A percentile compares a stretch with the other conserved stretches of the same genome.
Evolutionary conservation across 2,329 filamentous ascomycete species (phyloP).

Genomic region (Aspergillus clavatus): DNA sequence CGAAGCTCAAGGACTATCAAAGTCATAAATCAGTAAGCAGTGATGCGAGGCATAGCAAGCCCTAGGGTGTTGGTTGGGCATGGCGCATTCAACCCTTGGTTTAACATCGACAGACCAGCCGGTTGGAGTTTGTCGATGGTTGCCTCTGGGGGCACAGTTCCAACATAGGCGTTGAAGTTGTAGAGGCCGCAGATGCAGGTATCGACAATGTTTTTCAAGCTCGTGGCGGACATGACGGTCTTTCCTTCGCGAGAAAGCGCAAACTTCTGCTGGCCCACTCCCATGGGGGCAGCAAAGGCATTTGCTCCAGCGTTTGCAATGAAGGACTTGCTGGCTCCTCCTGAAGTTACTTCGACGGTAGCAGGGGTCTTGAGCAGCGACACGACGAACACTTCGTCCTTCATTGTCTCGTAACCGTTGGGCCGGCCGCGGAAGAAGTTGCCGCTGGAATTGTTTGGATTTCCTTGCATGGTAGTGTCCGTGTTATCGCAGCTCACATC

Average conservation of each 20-base stretch:
- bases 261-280: conserved; percentile 46
- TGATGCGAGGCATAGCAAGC: background rate
- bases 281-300: conserved; percentile 46
- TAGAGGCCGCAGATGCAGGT: conserved; percentile 49
- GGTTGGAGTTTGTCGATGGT: conserved; percentile 35
- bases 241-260: conserved; percentile 39
- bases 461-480: conserved; percentile 45
- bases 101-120: conserved; percentile 26
- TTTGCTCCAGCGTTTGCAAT: conserved; percentile 45
- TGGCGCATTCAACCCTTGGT: conserved; percentile 25
- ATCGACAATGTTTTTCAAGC: conserved; percentile 48
- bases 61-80: conserved; percentile 28
- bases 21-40: background rate
- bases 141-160: conserved; percentile 41
- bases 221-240: conserved; percentile 44
- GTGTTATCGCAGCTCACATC: conserved; percentile 48
- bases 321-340: conserved; percentile 41
- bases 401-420: conserved; percentile 47
- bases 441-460: conserved; percentile 43
- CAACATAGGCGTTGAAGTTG: conserved; percentile 56
- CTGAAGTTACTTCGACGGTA: conserved; percentile 45
- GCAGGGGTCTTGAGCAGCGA: conserved; percentile 46
- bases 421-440: conserved; percentile 52
- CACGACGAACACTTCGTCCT: conserved; percentile 51
- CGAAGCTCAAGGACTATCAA: background rate